Base-by-base conservation (phyloP, 1,139 yeast genomes). In the Taphrina communis region DNA sequence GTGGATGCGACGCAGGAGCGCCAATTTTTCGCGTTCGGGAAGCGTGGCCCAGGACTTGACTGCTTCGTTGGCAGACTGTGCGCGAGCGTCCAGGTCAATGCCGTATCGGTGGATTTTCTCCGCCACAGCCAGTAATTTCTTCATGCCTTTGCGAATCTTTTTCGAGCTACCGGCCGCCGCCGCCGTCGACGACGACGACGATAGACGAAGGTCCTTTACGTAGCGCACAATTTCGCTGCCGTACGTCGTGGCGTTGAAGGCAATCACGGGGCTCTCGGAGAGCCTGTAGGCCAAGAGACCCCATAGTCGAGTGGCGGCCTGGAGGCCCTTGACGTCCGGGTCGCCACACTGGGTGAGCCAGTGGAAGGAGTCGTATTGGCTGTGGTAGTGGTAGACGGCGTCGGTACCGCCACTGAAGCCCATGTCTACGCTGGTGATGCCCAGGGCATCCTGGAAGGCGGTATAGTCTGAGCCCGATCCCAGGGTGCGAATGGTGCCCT, bases 381-480 rank as follows among this genome's bases (percentile, higher is more conserved):
- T 86, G 75, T 87, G 90, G 76, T 87, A 87, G 71, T 86, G 90
- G 75, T 87, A 87, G 2, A 87, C 84, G 0, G 88, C 80, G 65
- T 85, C 84, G 7, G 78, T 78, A 11, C 81, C 80, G 46, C 77
- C 76, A 11, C 72, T 72, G 74, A 86, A 88, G 0, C 88, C 88
- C 68, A 86, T 71, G 75, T 87, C 89, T 39, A 83, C 76, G 0
- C 89, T 85, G 1, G 91, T 86, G 59, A 88, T 83, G 35, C 90
- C 92, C 70, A 87, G 77, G 75, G 84, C 88, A 73, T 87, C 90
- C 74, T 83, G 81, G 77, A 88, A 88, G 8, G 85, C 89, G 2
- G 90, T 86, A 76, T 81, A 88, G 75, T 88, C 91, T 12, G 88
- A 84, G 1, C 91, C 90, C 19, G 88, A 84, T 1, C 91, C 91